Evolutionary conservation across 2,329 filamentous ascomycete genomes (phyloP).

Genomic region (Claviceps purpurea): DNA sequence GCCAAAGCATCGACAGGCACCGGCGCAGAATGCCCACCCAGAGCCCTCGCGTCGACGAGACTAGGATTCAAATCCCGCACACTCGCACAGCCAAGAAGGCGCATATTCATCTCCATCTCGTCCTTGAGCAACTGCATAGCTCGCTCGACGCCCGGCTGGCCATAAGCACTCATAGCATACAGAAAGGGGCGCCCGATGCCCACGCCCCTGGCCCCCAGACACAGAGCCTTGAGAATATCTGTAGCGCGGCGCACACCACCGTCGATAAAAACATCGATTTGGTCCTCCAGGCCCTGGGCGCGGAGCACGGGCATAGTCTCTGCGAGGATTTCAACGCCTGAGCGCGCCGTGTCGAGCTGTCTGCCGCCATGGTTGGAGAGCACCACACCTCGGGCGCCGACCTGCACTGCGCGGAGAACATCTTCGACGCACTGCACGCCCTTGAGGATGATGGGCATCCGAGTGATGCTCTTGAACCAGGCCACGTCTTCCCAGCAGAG

Average conservation of each 20-base stretch:
- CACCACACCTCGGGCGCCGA: constrained; percentile 76
- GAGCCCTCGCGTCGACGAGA: constrained; percentile 63
- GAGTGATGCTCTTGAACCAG: constrained; percentile 83
- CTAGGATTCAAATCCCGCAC: constrained; percentile 69
- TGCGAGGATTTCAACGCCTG: constrained; percentile 77
- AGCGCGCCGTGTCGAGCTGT: constrained; percentile 84
- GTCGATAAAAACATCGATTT: constrained; percentile 81
- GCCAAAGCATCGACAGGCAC: constrained; percentile 37
- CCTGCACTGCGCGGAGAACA: constrained; percentile 72
- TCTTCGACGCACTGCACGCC: constrained; percentile 94
- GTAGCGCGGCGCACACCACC: constrained; percentile 82
- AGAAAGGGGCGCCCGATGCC: constrained; percentile 92
- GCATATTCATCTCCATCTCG: constrained; percentile 99
- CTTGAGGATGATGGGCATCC: constrained; percentile 93
- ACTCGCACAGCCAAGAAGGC: constrained; percentile 66
- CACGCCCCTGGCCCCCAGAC: constrained; percentile 80
- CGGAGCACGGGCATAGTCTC: constrained; percentile 85
- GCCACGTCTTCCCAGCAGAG: constrained; percentile 88
- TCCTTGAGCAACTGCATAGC: constrained; percentile 90
- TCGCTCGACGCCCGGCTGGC: constrained; percentile 70
- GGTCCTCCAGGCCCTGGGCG: constrained; percentile 56
- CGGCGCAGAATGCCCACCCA: constrained; percentile 40
- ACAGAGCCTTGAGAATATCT: constrained; percentile 90
- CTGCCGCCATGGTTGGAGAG: constrained; percentile 92
- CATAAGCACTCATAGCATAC: constrained; percentile 92